Conservation (phyloP, 805 yeast species). For the Saccharomycopsis olivae region DNA sequence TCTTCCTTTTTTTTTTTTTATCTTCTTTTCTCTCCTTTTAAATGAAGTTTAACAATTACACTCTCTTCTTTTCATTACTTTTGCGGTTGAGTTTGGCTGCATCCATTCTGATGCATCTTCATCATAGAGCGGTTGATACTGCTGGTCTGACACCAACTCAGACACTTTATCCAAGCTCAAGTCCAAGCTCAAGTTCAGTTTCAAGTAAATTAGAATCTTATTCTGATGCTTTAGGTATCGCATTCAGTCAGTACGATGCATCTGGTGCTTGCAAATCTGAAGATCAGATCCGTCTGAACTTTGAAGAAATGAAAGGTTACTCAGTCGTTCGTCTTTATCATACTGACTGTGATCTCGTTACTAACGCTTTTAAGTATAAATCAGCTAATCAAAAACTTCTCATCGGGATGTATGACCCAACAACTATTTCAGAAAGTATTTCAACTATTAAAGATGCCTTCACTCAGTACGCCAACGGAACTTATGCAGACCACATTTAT, state of each 20-base stretch:
- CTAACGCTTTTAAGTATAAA: conserved; percentile 45
- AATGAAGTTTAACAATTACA: too few species aligned
- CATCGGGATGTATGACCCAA: conserved; percentile 60
- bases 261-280: conserved; percentile 60
- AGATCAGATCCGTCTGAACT: conserved; percentile 46
- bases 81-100: too few species aligned
- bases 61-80: too few species aligned
- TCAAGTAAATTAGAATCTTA: too few species aligned
- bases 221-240: conserved; percentile 51
- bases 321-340: conserved; percentile 68
- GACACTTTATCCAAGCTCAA: too few species aligned
- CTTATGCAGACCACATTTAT: conserved; percentile 26
- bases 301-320: conserved; percentile 41
- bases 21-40: too few species aligned
- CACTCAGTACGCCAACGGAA: conserved; percentile 23
- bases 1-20: conserved; percentile 24
- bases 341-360: conserved; percentile 76
- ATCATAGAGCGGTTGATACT: too few species aligned
- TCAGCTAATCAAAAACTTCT: conserved; percentile 54
- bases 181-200: too few species aligned
- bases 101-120: conserved; percentile 26
- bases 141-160: too few species aligned
- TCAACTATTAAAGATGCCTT: conserved; percentile 48
- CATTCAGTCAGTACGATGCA: conserved; percentile 68
- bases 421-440: conserved; percentile 44